Conservation (phyloP, 306 rosid genomes). For the Pterocarpus santalinus region DNA sequence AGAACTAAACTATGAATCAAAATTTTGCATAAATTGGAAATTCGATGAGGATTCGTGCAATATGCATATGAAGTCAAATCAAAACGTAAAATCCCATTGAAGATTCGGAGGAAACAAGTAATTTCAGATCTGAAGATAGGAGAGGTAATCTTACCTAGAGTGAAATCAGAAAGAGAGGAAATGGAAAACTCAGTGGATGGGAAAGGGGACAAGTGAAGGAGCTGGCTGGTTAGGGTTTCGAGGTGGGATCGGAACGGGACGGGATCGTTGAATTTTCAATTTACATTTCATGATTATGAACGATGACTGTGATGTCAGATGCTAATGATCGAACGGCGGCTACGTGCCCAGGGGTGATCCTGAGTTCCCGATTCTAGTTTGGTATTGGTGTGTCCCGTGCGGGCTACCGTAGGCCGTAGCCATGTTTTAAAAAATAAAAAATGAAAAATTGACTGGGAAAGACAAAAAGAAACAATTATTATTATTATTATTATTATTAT, state of each 20-base stretch:
- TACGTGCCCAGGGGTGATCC: neutral
- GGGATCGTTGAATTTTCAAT: conserved; percentile 44
- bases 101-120: neutral
- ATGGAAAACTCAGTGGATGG: conserved; percentile 25
- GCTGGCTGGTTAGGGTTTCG: conserved; percentile 64
- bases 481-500: too few relatives aligned
- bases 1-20: conserved; percentile 12
- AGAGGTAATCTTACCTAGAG: conserved; percentile 52
- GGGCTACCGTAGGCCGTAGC: too few relatives aligned
- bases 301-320: neutral
- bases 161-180: conserved; percentile 16
- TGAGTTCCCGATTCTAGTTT: neutral
- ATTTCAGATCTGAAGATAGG: conserved; percentile 50
- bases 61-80: neutral
- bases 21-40: conserved; percentile 12
- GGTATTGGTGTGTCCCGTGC: neutral
- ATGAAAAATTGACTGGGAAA: too few relatives aligned
- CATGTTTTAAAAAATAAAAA: too few relatives aligned
- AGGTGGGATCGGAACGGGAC: conserved; percentile 32
- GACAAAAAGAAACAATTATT: too few relatives aligned
- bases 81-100: neutral
- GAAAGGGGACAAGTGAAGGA: conserved; percentile 34
- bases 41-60: neutral
- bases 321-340: conserved; percentile 42
- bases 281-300: neutral